phyloP scores from a whole-genome alignment of 352 stramenopile species.

The Phytopythium ostracodes region DNA sequence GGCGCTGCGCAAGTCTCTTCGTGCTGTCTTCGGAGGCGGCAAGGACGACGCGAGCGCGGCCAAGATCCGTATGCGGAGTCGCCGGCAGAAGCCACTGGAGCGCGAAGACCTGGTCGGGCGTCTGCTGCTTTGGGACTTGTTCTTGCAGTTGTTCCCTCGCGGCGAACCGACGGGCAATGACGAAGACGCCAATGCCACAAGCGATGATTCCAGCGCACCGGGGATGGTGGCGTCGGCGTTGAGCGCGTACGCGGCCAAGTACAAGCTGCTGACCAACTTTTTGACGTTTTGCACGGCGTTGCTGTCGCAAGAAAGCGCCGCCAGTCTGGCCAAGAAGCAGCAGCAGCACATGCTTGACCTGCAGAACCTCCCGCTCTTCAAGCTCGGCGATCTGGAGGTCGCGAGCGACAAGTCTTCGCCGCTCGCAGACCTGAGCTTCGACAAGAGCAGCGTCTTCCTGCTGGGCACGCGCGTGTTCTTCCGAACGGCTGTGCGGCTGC shows the following conservation, averaged over 20 bases:
- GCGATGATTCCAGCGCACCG: slow-evolving; percentile 6
- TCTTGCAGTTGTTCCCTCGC: slow-evolving; percentile 72
- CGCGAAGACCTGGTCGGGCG: slow-evolving; percentile 47
- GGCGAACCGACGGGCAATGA: slow-evolving; percentile 12
- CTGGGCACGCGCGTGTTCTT: slow-evolving; percentile 74
- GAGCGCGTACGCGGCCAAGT: slow-evolving; percentile 55
- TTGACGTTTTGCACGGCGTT: slow-evolving; percentile 60
- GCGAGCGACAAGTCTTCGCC: slow-evolving; percentile 4
- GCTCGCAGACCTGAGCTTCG: slow-evolving; percentile 21
- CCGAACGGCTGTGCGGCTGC: slow-evolving; percentile 74
- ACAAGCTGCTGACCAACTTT: slow-evolving; percentile 62
- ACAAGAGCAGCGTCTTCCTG: slow-evolving; percentile 40
- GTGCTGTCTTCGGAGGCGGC: slow-evolving; percentile 39
- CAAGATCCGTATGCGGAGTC: slow-evolving; percentile 36
- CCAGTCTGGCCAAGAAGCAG: slow-evolving; percentile 4
- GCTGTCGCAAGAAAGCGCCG: slow-evolving; percentile 46
- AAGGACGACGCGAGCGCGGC: slow-evolving; percentile 11
- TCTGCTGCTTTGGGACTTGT: slow-evolving; percentile 79
- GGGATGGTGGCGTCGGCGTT: slow-evolving; percentile 65
- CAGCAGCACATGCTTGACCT: slow-evolving; percentile 21
- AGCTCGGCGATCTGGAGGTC: slow-evolving; percentile 32
- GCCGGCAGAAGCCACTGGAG: slow-evolving; percentile 49
- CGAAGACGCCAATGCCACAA: not conserved
- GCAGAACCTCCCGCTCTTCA: slow-evolving; percentile 46
- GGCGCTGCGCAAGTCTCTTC: slow-evolving; percentile 53